Base-by-base conservation (phyloP, 495 filamentous ascomycete genomes). In the Xylaria venustula region DNA sequence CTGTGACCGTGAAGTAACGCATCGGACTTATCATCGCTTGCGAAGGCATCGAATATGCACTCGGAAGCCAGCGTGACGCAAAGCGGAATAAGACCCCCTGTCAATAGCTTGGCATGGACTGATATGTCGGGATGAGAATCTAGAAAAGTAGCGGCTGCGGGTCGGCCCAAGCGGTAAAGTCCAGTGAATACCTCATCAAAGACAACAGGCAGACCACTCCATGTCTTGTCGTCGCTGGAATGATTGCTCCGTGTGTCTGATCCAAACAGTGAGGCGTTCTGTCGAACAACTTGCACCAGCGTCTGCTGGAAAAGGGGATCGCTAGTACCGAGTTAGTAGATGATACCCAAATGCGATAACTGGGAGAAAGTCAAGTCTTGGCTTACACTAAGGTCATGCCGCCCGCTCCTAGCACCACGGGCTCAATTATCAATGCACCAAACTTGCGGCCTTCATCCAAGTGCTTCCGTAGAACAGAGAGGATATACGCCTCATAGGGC, bases 151-250 rank as follows among this genome's bases (percentile, higher is more conserved):
- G 87, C 80, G 1, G 87, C 77, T 11, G 80, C 84, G 52, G 83
- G 78, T 30, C 85, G 83, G 22, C 90, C 89, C 17, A 93, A 85
- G 36, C 90, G 88, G 74, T 90, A 91, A 15, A 93, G 76, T 14
- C 90, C 90, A 0, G 88, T 91, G 75, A 93, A 92, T 32, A 93
- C 88, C 71, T 93, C 90, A 68, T 93, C 90, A 64, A 87, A 87
- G 67, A 93, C 79, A 28, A 93, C 74, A 0, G 90, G 90, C 19
- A 93, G 77, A 2, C 90, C 90, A 2, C 79, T 80, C 90, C 90
- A 93, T 17, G 65, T 55, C 0, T 44, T 64, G 17, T 60, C 22
- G 53, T 65, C 58, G 50, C 64, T 56, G 36, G 64, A 60, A 61
- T 22, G 51, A 37, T 22, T 64, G 14, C 15, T 60, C 1, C 47